A percentile compares a stretch with the other conserved stretches of the same genome.
These are phyloP conservation scores for Danielozyma ontarioensis DNA, from an alignment of 805 yeast genomes.

Conservation along the genomic window DNA sequence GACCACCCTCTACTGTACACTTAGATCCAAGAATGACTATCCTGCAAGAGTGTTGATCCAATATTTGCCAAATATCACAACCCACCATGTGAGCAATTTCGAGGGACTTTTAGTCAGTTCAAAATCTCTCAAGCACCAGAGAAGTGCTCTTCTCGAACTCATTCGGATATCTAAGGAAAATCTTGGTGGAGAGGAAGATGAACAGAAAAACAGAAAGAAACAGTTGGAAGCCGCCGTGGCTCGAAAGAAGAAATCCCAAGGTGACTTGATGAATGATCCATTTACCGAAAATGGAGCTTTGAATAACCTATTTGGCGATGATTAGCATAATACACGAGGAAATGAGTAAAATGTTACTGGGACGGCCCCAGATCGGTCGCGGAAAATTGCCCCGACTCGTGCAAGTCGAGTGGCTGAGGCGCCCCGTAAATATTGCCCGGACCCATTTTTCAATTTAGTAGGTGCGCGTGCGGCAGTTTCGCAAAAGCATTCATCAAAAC, in stretches of 20 bases:
- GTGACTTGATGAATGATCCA: slow-evolving; percentile 69
- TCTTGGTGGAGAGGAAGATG: slow-evolving; percentile 31
- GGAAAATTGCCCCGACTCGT: too few relatives aligned
- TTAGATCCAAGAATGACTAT: slow-evolving; percentile 63
- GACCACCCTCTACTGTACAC: slow-evolving; percentile 70
- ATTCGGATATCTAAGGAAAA: slow-evolving; percentile 55
- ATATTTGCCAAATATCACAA: slow-evolving; percentile 48
- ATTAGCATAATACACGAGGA: slow-evolving; percentile 9
- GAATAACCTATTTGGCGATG: slow-evolving; percentile 52
- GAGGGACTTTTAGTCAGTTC: slow-evolving; percentile 60
- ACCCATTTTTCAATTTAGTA: too few relatives aligned
- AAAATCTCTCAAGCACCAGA: slow-evolving; percentile 70
- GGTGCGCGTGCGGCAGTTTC: too few relatives aligned
- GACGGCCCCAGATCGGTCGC: too few relatives aligned
- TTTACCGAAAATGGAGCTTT: slow-evolving; percentile 64
- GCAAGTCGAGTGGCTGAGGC: too few relatives aligned
- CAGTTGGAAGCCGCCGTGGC: slow-evolving; percentile 47
- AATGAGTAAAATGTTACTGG: too few relatives aligned
- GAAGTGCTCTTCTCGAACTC: slow-evolving; percentile 73
- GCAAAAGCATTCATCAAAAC: too few relatives aligned
- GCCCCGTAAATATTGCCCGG: too few relatives aligned
- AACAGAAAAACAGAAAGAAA: slow-evolving; percentile 45
- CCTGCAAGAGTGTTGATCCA: slow-evolving; percentile 58
- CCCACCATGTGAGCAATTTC: slow-evolving; percentile 56
- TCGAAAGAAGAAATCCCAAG: slow-evolving; percentile 35